Base-by-base conservation (phyloP, 371 early-diverging fungal species). In the Gilbertella persicaria region DNA sequence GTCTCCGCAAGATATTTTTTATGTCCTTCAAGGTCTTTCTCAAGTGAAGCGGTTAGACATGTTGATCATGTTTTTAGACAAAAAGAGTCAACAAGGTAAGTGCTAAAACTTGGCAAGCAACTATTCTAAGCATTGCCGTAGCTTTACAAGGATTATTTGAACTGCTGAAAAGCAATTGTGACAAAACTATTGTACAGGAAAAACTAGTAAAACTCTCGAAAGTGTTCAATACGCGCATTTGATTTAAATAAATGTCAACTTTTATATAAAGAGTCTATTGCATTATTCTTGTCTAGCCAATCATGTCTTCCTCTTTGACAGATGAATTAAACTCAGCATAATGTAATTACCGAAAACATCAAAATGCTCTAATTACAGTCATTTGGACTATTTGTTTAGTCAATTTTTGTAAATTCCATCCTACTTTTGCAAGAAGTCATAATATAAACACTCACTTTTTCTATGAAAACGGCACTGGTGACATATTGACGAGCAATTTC, bases 11-110 rank as follows among this genome's bases (percentile, higher is more conserved):
- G 67, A 64, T 5, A 69, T 80, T 4, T 75, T 63, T 25, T 55
- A 64, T 19, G 71, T 72, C 9, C 50, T 90, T 16, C 35, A 66
- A 10, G 72, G 70, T 8, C 65, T 90, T 20, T 62, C 75, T 23
- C 61, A 67, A 44, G 81, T 90, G 7, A 77, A 78, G 19, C 72
- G 91, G 19, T 78, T 90, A 46, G 75, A 80, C 25, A 87, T 88
- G 87, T 64, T 79, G 24, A 58, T 83, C 47, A 85, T 86, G 86
- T 88, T 90, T 53, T 54, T 87, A 53, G 67, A 68, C 14, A 67
- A 65, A 28, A 60, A 65, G 5, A 84, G 86, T 17, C 77, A 75
- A 60, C 60, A 71, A 71, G 84, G 88, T 84, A 71, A 38, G 43
- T 10, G 21, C 19, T 5, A 28, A 1, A 10, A 26, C 8, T 8